Evolutionary conservation across 345 rosid genomes (phyloP), one percentile per base, ranked within the genome.

Genomic region (Punica granatum): DNA sequence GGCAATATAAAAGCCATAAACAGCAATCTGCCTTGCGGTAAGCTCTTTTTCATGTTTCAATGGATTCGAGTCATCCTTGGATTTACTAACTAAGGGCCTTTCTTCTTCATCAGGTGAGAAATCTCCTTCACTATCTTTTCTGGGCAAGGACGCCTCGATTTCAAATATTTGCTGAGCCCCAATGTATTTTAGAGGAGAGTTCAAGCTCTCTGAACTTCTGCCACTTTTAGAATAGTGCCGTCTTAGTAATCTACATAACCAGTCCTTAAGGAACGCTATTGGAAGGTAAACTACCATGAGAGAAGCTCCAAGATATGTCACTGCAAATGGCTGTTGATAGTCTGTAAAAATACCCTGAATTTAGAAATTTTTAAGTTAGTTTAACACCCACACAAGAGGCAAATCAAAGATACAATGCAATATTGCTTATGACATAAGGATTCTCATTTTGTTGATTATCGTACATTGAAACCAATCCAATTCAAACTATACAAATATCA

Each of bases 291-390:
- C 83, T 58, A 91, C 88, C 98, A 95, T 80, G 63, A 95, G 89
- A 65, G 99, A 92, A 77, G 98, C 99, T 78, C 99, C 99, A 39
- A 95, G 94, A 74, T 92, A 95, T 62, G 99, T 95, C 76, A 95
- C 97, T 18, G 92, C 99, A 83, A 95, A 95, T 30, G 98, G 98
- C 79, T 95, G 98, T 79, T 95, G 89, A 73, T 95, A 95, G 61
- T 83, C 86, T 43, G 86, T 74, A 72, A 90, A 95, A n/a, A 95
- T 95, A 78, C 78, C 98, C 99, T 92, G 93, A 67, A 58, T 42
- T 19, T 43, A 41, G 67, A 58, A 36, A 69, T 31, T 69, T 66
- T 37, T 46, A 44, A 67, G 54, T 46, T 71, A 53, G 69, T 67
- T 35, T 32, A 13, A 25, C 41, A 56, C 7, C 33, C 63, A 39